Percentiles rank a stretch among this genome's conserved stretches.
phyloP scores from a whole-genome alignment of 352 stramenopile genomes.

The Phytophthora quininea region DNA sequence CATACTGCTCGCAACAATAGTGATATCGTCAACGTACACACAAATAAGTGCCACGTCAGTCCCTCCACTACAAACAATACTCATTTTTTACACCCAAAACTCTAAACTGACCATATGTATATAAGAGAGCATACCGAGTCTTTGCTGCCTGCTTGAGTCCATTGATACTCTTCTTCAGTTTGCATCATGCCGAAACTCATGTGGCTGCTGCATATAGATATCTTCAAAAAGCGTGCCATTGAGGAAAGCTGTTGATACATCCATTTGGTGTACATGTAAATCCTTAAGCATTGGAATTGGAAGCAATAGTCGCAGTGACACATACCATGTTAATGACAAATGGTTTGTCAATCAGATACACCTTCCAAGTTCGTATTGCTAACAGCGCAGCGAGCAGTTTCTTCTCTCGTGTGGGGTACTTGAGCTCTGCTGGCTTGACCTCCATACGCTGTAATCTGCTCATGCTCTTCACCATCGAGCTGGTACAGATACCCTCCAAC shows the following conservation, averaged over 20 bases:
- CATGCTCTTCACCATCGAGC: too few species aligned
- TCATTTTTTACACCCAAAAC: slow-evolving; percentile 5
- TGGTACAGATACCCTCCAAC: too few species aligned
- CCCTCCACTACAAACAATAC: slow-evolving; percentile 11
- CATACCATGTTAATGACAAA: slow-evolving; percentile 2
- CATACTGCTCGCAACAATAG: not conserved
- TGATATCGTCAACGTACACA: slow-evolving; percentile 11
- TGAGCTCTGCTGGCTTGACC: too few species aligned
- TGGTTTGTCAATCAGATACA: not conserved
- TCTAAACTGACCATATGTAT: not conserved
- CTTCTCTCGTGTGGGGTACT: too few species aligned
- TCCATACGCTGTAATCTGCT: too few species aligned
- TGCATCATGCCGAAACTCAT: slow-evolving; percentile 4
- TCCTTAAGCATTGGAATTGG: not conserved
- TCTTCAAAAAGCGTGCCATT: slow-evolving; percentile 1
- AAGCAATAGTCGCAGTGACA: not conserved
- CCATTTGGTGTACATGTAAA: slow-evolving; percentile 3
- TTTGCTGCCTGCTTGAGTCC: slow-evolving; percentile 2
- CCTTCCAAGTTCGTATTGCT: not conserved
- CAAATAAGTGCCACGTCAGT: not conserved
- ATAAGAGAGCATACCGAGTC: slow-evolving; percentile 2
- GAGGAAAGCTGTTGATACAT: slow-evolving; percentile 1
- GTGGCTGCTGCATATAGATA: slow-evolving; percentile 3
- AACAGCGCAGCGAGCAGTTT: not conserved
- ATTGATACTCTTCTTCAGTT: slow-evolving; percentile 6